phyloP scores from a whole-genome alignment of 108 stramenopile species.

The Fragilaria radians region DNA sequence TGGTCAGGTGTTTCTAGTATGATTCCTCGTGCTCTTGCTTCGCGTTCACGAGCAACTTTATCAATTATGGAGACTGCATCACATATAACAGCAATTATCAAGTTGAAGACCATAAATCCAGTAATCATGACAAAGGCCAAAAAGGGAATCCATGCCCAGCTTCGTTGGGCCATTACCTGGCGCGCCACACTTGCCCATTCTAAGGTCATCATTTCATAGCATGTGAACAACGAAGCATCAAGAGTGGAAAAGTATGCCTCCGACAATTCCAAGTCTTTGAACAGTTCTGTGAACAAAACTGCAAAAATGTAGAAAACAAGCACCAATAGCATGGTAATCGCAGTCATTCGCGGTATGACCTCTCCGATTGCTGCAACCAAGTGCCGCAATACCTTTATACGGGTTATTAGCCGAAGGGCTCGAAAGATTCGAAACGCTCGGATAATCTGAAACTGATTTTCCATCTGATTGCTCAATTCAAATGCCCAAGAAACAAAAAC shows the following conservation, averaged over 20 bases:
- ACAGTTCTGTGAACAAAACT: slow-evolving; percentile 60
- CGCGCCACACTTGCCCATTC: slow-evolving; percentile 46
- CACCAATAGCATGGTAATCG: slow-evolving; percentile 41
- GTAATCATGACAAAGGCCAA: slow-evolving; percentile 41
- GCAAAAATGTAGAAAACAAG: slow-evolving; percentile 71
- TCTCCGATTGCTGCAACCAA: slow-evolving; percentile 53
- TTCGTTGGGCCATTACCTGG: slow-evolving; percentile 15
- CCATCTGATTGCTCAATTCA: slow-evolving; percentile 2
- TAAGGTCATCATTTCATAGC: slow-evolving; percentile 69
- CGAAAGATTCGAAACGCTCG: slow-evolving; percentile 72
- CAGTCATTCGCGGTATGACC: slow-evolving; percentile 63
- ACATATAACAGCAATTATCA: slow-evolving; percentile 75
- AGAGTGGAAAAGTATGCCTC: slow-evolving; percentile 44
- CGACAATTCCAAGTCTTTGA: slow-evolving; percentile 18
- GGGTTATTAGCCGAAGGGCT: slow-evolving; percentile 52
- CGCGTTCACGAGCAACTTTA: not conserved
- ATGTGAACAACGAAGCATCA: slow-evolving; percentile 45
- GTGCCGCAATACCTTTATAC: slow-evolving; percentile 43
- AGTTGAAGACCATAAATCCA: slow-evolving; percentile 67
- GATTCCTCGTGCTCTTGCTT: slow-evolving; percentile 12
- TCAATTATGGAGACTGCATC: slow-evolving; percentile 44
- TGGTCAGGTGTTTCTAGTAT: slow-evolving; percentile 4
- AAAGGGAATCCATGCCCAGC: slow-evolving; percentile 37
- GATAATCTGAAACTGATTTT: slow-evolving; percentile 35
- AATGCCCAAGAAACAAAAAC: slow-evolving; percentile 59